Conservation (phyloP, 129 eudicot genomes). For the Calendula officinalis region DNA sequence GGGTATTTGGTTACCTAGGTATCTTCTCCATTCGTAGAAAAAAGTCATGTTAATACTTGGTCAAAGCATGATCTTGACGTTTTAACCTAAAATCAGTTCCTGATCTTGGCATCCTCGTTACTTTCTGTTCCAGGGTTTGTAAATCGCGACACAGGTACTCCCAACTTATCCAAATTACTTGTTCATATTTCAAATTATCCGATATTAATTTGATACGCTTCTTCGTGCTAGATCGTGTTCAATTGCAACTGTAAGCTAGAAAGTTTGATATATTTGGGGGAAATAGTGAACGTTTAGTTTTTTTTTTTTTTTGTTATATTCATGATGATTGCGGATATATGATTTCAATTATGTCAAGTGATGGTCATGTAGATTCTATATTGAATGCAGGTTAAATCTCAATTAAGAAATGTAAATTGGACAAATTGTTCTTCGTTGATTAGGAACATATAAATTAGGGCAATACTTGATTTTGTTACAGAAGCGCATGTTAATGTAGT, state of each 20-base stretch:
- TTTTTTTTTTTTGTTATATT: neutral
- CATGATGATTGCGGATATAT: neutral
- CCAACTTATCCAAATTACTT: neutral
- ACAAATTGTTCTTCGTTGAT: slow-evolving; percentile 1
- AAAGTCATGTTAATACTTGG: slow-evolving; percentile 13
- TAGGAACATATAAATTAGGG: slow-evolving; percentile 10
- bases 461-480: neutral
- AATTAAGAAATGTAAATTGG: neutral
- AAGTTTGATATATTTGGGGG: neutral
- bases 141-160: slow-evolving; percentile 17
- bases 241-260: slow-evolving; percentile 5
- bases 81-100: slow-evolving; percentile 17
- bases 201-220: slow-evolving; percentile 10
- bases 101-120: slow-evolving; percentile 7
- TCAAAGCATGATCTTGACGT: slow-evolving; percentile 25
- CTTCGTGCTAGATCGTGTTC: slow-evolving; percentile 1
- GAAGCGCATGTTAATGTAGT: neutral
- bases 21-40: no score
- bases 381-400: neutral
- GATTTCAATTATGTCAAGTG: neutral
- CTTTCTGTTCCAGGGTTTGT: slow-evolving; percentile 20
- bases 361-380: slow-evolving; percentile 4
- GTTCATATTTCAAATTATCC: neutral
- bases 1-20: no score
- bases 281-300: neutral